Evolutionary conservation across 1,284 basidiomycete genomes (phyloP).

Genomic region (Apiotrichum domesticum): DNA sequence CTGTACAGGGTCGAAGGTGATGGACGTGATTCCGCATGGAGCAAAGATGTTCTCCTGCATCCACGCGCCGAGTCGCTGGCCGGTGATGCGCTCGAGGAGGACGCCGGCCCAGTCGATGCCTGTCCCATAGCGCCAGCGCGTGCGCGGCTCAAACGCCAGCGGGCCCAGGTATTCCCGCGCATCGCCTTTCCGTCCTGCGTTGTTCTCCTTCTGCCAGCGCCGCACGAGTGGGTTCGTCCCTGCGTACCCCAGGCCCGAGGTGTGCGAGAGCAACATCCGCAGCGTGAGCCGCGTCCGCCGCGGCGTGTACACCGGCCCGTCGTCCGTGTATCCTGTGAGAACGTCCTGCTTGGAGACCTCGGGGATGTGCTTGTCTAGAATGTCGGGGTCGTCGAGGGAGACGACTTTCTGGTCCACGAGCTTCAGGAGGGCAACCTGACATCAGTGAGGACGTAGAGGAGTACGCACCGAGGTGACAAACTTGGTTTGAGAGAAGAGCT

Average conservation of each 20-base stretch:
- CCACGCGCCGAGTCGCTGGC: slow-evolving; percentile 14
- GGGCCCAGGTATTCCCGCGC: slow-evolving; percentile 2
- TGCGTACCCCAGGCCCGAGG: slow-evolving; percentile 6
- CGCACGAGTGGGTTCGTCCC: not conserved
- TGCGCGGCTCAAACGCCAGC: slow-evolving; percentile 30
- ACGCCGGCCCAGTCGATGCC: slow-evolving; percentile 29
- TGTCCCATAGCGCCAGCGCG: slow-evolving; percentile 21
- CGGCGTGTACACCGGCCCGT: slow-evolving; percentile 7
- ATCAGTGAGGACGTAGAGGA: no score
- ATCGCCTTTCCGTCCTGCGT: not conserved
- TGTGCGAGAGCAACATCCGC: slow-evolving; percentile 29
- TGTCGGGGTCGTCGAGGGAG: no score
- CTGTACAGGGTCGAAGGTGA: slow-evolving; percentile 26
- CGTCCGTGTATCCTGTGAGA: no score
- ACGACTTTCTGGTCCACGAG: no score
- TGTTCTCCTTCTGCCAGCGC: no score
- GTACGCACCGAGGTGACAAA: no score
- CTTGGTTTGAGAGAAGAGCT: no score
- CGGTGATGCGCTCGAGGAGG: slow-evolving; percentile 19
- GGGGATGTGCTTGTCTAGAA: no score
- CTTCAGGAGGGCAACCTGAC: no score
- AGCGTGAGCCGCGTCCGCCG: slow-evolving; percentile 26
- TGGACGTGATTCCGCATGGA: slow-evolving; percentile 16
- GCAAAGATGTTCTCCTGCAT: slow-evolving; percentile 20
- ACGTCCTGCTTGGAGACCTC: no score